Percentiles rank a stretch among this genome's conserved stretches.
These are phyloP conservation scores for Zygosaccharomyces bisporus DNA, from an alignment of 805 yeast species.

Conservation along the genomic window DNA sequence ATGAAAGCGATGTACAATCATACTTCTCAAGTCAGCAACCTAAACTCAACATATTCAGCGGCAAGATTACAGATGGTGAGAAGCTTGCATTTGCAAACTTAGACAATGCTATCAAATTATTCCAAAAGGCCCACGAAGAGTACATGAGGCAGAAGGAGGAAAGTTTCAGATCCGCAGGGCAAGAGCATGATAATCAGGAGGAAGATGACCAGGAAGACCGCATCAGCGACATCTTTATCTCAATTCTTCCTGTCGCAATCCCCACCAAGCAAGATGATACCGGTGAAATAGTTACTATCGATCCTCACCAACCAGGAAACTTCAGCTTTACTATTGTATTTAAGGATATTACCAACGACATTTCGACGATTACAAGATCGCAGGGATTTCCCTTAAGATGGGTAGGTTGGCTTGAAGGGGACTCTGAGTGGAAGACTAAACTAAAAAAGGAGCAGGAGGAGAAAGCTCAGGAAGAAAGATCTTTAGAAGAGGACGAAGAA, in stretches of 20 bases:
- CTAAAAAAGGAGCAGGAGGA: slow-evolving; percentile 38
- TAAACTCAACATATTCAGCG: slow-evolving; percentile 67
- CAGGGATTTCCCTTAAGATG: slow-evolving; percentile 89
- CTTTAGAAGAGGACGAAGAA: slow-evolving; percentile 38
- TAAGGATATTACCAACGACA: slow-evolving; percentile 73
- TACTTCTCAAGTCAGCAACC: slow-evolving; percentile 26
- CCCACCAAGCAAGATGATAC: slow-evolving; percentile 23
- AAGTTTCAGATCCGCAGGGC: neutral
- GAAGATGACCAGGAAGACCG: slow-evolving; percentile 22
- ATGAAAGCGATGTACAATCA: slow-evolving; percentile 1
- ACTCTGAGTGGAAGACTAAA: slow-evolving; percentile 26
- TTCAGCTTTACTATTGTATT: slow-evolving; percentile 75
- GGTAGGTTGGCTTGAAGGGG: slow-evolving; percentile 77
- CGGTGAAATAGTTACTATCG: slow-evolving; percentile 36
- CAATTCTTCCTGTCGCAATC: slow-evolving; percentile 57
- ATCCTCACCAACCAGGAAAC: slow-evolving; percentile 43
- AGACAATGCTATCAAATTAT: slow-evolving; percentile 60
- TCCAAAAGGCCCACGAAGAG: slow-evolving; percentile 33
- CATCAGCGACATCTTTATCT: slow-evolving; percentile 61
- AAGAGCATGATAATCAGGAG: slow-evolving; percentile 11
- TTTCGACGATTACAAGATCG: slow-evolving; percentile 70
- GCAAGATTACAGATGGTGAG: slow-evolving; percentile 78
- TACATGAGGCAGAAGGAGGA: slow-evolving; percentile 26
- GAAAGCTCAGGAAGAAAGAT: slow-evolving; percentile 28
- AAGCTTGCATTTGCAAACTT: slow-evolving; percentile 85